Conservation (phyloP, 2,329 filamentous ascomycete genomes). For the Sphaceloma murrayae region DNA sequence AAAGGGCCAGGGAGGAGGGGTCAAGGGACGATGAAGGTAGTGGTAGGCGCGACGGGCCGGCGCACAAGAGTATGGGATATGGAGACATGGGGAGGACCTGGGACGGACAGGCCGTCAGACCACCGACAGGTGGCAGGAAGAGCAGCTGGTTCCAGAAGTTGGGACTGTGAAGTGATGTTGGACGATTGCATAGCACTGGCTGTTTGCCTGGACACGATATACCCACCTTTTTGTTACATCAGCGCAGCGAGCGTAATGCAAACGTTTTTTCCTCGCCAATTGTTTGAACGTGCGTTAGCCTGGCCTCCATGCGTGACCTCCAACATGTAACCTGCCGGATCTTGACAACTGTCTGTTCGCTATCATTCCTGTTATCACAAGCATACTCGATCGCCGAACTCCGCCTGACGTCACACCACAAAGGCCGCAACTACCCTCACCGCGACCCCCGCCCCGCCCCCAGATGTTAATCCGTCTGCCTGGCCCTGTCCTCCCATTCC, state of each 20-base stretch:
- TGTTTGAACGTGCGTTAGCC: too few relatives aligned
- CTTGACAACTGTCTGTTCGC: too few relatives aligned
- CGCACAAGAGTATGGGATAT: conserved; percentile 26
- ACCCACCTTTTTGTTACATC: background rate
- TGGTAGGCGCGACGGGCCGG: conserved; percentile 22
- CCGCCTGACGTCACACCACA: conserved; percentile 1
- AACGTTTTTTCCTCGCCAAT: too few relatives aligned
- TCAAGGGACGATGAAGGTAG: conserved; percentile 26
- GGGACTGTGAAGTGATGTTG: conserved; percentile 3
- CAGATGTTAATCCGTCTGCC: conserved; percentile 9
- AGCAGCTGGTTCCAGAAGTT: conserved; percentile 18
- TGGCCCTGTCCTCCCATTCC: background rate
- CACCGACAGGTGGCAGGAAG: conserved; percentile 21
- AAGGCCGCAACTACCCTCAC: background rate
- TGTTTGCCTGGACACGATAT: conserved; percentile 13
- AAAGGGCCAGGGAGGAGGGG: conserved; percentile 22
- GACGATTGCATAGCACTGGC: conserved; percentile 8
- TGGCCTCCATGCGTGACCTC: too few relatives aligned
- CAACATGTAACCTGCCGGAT: too few relatives aligned
- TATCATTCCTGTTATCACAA: background rate
- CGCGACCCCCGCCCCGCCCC: background rate
- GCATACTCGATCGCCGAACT: background rate
- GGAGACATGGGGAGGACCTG: conserved; percentile 31
- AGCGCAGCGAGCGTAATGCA: background rate
- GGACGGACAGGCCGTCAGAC: conserved; percentile 33